Evolutionary conservation across 2,329 filamentous ascomycete genomes (phyloP).

Genomic region (Paradendryphiella salina): DNA sequence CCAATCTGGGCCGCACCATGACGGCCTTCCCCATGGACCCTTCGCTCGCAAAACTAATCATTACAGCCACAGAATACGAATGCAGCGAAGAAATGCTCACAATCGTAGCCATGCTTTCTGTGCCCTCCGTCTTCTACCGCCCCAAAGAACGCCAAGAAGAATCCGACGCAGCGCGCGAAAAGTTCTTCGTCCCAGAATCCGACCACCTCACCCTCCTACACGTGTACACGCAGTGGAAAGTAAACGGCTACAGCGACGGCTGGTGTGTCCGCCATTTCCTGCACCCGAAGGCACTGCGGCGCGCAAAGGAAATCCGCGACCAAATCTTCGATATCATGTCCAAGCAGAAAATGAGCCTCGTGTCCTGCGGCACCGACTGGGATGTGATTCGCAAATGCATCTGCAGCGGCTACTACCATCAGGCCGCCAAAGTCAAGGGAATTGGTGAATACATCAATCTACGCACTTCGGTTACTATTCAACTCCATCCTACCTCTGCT

Average conservation of each 20-base stretch:
- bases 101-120: slow-evolving; percentile 96
- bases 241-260: slow-evolving; percentile 83
- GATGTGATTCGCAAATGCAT: slow-evolving; percentile 95
- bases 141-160: slow-evolving; percentile 97
- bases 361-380: slow-evolving; percentile 94
- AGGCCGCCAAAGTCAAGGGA: slow-evolving; percentile 93
- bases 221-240: slow-evolving; percentile 93
- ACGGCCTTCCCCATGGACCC: slow-evolving; percentile 98
- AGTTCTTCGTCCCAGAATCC: slow-evolving; percentile 97
- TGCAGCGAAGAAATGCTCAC: slow-evolving; percentile 98
- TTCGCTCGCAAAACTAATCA: slow-evolving; percentile 89
- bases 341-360: slow-evolving; percentile 84
- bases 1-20: slow-evolving; percentile 85
- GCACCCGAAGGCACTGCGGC: slow-evolving; percentile 88
- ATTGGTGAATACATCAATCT: slow-evolving; percentile 98
- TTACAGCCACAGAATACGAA: slow-evolving; percentile 84
- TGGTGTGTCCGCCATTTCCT: slow-evolving; percentile 96
- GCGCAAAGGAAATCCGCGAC: slow-evolving; percentile 91
- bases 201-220: slow-evolving; percentile 95
- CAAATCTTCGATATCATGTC: slow-evolving; percentile 94
- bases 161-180: slow-evolving; percentile 91
- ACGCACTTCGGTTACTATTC: slow-evolving; percentile 89
- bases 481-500: slow-evolving; percentile 90
- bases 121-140: slow-evolving; percentile 94
- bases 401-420: slow-evolving; percentile 96